Base-by-base conservation (phyloP, 2,329 filamentous ascomycete species). In the Colletotrichum lindemuthianum region DNA sequence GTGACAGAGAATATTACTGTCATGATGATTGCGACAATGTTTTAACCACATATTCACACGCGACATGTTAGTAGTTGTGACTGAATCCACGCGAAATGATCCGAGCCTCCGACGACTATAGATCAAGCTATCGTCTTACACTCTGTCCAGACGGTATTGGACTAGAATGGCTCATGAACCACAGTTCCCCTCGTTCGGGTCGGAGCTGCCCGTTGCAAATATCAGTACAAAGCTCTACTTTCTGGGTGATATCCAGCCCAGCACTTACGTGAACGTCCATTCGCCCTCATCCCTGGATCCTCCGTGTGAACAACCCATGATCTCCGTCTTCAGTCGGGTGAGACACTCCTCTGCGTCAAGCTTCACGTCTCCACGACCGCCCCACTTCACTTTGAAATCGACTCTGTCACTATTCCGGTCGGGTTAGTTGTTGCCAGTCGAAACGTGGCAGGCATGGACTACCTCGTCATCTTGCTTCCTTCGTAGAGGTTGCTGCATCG, bases 401-500 rank as follows among this genome's bases (percentile, higher is more conserved):
- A 52, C 1, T 8, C 34, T 41, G 6, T 41, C 40, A 2, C 50
- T 52, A 4, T 11, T 24, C 24, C 24, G 24, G 24, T 24, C 24
- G 4, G 24, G 24, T 24, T 24, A 24, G 24, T 3, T 24, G 1
- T 24, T 24, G 24, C 5, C 24, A 5, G 24, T 1, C 24, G 5
- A 24, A 24, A 24, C 24, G 24, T 24, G 24, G 24, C 24, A 1
- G 11, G 1, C 12, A 15, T 11, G 2, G 7, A 11, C 37, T 41
- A 41, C 50, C 36, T 37, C 6, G 40, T 52, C 36, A 15, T 40
- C 11, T 32, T 9, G 9, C 8, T 37, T 8, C 32, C 4, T 2
- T 24, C n/a, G 10, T 39, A 24, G 10, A 52, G 50, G 10, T 52
- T 40, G 15, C 50, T 52, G 34, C 50, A 52, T 52, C 50, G 50